These are phyloP conservation scores for Raddia guianensis DNA, from an alignment of 176 grass and related monocot species.

Conservation along the genomic window DNA sequence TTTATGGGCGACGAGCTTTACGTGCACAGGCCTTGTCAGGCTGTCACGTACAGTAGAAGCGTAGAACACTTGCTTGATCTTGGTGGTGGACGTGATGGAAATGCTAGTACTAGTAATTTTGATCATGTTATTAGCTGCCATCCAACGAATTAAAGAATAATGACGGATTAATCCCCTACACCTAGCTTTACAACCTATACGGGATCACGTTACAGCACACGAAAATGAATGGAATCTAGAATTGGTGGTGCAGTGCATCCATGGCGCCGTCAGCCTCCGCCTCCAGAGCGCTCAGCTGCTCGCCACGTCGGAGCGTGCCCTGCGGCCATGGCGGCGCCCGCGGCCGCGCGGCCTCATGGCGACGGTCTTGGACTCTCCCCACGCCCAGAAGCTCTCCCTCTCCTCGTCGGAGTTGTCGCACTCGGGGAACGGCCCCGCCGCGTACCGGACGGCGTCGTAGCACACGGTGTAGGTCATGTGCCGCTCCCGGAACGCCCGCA, in stretches of 20 bases:
- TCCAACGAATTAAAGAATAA: conserved; percentile 58
- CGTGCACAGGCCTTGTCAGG: neutral
- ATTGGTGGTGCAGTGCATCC: neutral
- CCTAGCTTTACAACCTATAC: conserved; percentile 40
- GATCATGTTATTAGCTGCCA: conserved; percentile 39
- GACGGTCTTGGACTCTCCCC: conserved; percentile 85
- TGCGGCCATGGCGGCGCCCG: conserved; percentile 42
- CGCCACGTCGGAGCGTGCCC: neutral
- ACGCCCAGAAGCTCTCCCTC: conserved; percentile 59
- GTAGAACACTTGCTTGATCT: neutral
- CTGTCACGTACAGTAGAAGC: neutral
- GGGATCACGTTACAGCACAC: neutral
- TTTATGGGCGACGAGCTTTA: neutral
- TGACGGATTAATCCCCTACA: conserved; percentile 36
- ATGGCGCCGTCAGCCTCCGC: neutral
- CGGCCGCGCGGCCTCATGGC: conserved; percentile 50
- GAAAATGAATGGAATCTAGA: neutral
- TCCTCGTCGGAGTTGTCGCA: conserved; percentile 67
- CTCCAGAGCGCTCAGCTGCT: conserved; percentile 31
- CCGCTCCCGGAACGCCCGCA: conserved; percentile 61
- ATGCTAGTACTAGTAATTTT: neutral
- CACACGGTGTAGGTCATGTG: conserved; percentile 85
- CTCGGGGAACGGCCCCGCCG: conserved; percentile 69
- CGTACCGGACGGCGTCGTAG: conserved; percentile 72
- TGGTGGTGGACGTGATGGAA: neutral